These are phyloP conservation scores for Euphorbia schlechtendalii DNA, from an alignment of 441 rosid species.

Conservation along the genomic window DNA sequence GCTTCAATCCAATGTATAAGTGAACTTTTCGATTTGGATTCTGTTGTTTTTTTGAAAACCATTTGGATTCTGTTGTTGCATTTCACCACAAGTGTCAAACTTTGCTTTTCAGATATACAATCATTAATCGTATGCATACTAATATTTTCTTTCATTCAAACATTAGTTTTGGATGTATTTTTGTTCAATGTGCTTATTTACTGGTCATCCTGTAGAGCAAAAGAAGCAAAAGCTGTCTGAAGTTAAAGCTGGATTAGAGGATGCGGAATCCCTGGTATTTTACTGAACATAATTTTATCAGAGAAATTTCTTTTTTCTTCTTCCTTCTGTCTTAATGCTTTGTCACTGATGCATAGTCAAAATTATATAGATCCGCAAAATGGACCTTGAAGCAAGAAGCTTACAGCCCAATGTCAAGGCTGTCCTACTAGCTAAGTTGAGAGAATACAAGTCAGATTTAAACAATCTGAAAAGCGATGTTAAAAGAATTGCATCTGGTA, in stretches of 20 bases:
- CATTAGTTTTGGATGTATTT: neutral
- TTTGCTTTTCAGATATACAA: neutral
- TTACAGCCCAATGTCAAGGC: constrained; percentile 79
- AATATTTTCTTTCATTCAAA: neutral
- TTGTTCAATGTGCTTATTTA: neutral
- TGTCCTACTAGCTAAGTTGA: constrained; percentile 73
- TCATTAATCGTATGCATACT: neutral
- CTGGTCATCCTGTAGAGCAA: constrained; percentile 51
- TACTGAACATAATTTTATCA: constrained; percentile 10
- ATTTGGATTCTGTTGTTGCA: neutral
- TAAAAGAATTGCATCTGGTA: constrained; percentile 60
- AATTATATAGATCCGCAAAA: constrained; percentile 68
- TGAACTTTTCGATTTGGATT: too few relatives aligned
- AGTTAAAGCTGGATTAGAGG: constrained; percentile 56
- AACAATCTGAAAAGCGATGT: constrained; percentile 88
- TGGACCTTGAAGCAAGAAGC: constrained; percentile 96
- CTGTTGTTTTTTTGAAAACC: too few relatives aligned
- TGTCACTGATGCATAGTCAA: constrained; percentile 1
- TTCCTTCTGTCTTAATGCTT: neutral
- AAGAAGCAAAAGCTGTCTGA: constrained; percentile 84
- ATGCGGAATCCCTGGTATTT: constrained; percentile 78
- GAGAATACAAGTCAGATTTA: constrained; percentile 92
- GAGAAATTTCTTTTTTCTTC: neutral
- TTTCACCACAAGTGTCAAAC: neutral
- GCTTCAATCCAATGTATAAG: neutral